phyloP scores from a whole-genome alignment of 2,329 filamentous ascomycete genomes.

The Endoconidiophora polonica region DNA sequence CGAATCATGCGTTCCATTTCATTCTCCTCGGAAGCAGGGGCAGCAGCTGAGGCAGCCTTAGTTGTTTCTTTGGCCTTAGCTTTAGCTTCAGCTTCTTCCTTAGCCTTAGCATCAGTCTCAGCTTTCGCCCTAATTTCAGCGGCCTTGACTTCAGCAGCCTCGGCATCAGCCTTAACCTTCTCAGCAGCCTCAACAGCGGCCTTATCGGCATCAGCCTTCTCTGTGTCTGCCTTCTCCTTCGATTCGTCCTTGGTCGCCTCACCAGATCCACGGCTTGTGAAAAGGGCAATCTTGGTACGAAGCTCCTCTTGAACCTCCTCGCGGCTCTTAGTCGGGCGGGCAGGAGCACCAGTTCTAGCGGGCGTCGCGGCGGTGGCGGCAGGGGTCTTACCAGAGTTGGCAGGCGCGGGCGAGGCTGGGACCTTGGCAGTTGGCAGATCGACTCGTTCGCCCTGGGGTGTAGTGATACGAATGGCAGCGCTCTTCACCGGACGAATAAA shows the following conservation, averaged over 20 bases:
- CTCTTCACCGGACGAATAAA: slow-evolving; percentile 17
- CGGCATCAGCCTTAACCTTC: slow-evolving; percentile 25
- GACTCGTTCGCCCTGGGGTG: slow-evolving; percentile 60
- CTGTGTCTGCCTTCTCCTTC: slow-evolving; percentile 17
- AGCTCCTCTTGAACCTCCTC: slow-evolving; percentile 75
- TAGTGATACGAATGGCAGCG: slow-evolving; percentile 70
- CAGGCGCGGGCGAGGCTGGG: slow-evolving; percentile 38
- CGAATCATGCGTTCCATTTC: slow-evolving; percentile 43
- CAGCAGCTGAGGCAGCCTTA: slow-evolving; percentile 16
- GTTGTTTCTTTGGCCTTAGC: slow-evolving; percentile 17
- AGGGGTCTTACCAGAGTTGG: slow-evolving; percentile 45
- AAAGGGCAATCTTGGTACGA: slow-evolving; percentile 58
- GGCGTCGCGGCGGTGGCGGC: slow-evolving; percentile 60
- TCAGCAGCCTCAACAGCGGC: slow-evolving; percentile 14
- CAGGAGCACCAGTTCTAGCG: slow-evolving; percentile 51
- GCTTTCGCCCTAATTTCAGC: slow-evolving; percentile 20
- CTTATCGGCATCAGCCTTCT: slow-evolving; percentile 16
- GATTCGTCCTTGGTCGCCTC: slow-evolving; percentile 14
- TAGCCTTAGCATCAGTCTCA: slow-evolving; percentile 23
- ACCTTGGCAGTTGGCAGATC: slow-evolving; percentile 47
- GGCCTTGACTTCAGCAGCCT: slow-evolving; percentile 17
- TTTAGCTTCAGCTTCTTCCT: slow-evolving; percentile 16
- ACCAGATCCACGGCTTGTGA: slow-evolving; percentile 21
- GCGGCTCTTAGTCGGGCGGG: slow-evolving; percentile 55
- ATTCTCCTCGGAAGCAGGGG: slow-evolving; percentile 27